Base-by-base conservation (phyloP, 2,329 filamentous ascomycete genomes). In the Fonsecaea pugnacius region DNA sequence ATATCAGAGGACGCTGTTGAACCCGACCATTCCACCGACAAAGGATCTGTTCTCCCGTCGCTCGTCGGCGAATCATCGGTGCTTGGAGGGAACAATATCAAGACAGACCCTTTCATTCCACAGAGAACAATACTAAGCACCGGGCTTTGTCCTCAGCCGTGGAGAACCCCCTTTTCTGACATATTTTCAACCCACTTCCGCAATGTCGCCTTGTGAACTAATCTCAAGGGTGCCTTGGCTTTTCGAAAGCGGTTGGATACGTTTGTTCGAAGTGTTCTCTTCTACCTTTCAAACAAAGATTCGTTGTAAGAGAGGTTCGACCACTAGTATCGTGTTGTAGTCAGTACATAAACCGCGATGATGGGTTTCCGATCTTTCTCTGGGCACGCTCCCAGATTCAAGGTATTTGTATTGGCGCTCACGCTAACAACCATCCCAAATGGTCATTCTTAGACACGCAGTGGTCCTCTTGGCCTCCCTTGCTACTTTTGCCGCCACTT, bases 361-460 rank as follows among this genome's bases (percentile, higher is more conserved):
- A 46, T 50, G 46, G n/a, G 10, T 1, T 7, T 4, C 8, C 10
- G 18, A 38, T 36, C 32, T 12, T 30, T 32, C n/a, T 59, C 57
- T 30, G 6, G n/a, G 3, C 24, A 43, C n/a, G 3, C 14, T 9
- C 14, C 46, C 30, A 38, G 6, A 14, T 16, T 33, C 46, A 59
- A 38, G 43, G n/a, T 36, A 51, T 18, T 58, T 38, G 35, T n/a
- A 52, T 32, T 59, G 6, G 4, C 30, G 8, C 35, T 36, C 48
- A 24, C n/a, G 46, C 24, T 63, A 14, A 58, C 50, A 32, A 21
- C 30, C 32, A 27, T 30, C 33, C 36, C 33, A 27, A 32, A 67
- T 65, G 66, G 53, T 67, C 36, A 48, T 52, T 43, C 38, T 65
- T 50, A 67, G 63, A 54, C 46, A 51, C 30, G 24, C 60, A 30